Evolutionary conservation across 805 yeast genomes (phyloP).

Genomic region (Kodamaea kaohsiungensis): DNA sequence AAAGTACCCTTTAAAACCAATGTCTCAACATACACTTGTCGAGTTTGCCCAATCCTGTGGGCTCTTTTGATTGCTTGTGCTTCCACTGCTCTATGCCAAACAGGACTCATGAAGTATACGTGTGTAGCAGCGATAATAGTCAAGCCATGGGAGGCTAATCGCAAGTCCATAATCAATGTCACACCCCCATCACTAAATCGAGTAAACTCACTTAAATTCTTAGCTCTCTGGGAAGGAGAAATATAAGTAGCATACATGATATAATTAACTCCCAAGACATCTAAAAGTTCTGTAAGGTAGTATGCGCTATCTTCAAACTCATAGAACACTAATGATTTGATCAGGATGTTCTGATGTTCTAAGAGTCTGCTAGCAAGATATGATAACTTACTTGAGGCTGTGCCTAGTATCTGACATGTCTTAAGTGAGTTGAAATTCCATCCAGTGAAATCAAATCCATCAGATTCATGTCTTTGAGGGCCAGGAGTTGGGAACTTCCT

Average conservation of each 20-base stretch:
- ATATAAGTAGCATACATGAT: constrained; percentile 66
- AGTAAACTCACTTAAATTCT: constrained; percentile 53
- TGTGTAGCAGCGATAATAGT: constrained; percentile 68
- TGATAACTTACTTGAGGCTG: constrained; percentile 64
- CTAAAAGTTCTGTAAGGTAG: constrained; percentile 63
- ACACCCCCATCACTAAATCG: constrained; percentile 46
- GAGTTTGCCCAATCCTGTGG: constrained; percentile 70
- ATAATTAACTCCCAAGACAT: constrained; percentile 59
- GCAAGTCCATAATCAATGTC: constrained; percentile 64
- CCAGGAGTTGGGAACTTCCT: background rate
- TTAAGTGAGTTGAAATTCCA: constrained; percentile 23
- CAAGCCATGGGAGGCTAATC: constrained; percentile 67
- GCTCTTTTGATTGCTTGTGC: constrained; percentile 80
- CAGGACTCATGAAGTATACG: constrained; percentile 70
- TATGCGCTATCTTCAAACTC: constrained; percentile 74
- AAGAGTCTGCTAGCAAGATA: constrained; percentile 56
- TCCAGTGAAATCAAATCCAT: background rate
- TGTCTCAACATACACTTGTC: constrained; percentile 70
- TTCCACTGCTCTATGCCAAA: constrained; percentile 68
- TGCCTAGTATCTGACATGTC: constrained; percentile 48
- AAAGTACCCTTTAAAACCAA: constrained; percentile 60
- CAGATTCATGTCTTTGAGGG: background rate
- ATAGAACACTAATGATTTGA: constrained; percentile 64
- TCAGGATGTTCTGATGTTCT: constrained; percentile 47
- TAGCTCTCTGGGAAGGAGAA: constrained; percentile 49